Base-by-base conservation (phyloP, 345 rosid genomes). In the Populus davidiana region DNA sequence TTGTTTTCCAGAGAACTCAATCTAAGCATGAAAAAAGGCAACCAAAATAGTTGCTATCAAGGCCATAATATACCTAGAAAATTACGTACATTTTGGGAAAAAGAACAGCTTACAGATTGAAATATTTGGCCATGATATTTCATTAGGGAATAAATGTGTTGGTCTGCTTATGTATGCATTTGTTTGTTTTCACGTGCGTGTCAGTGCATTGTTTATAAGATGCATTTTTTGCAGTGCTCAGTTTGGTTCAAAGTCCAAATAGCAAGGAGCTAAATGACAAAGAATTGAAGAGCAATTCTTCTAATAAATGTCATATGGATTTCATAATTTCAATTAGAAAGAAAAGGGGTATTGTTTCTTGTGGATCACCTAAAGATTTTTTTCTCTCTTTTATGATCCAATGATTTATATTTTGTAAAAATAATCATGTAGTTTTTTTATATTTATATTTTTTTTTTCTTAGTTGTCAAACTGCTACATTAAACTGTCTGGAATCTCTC, bases 1-100 rank as follows among this genome's bases (percentile, higher is more conserved):
- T 67, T 67, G 35, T 33, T 43, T 71, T 27, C 43, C 35, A 70
- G 21, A 38, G 76, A 73, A 12, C 41, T 71, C 52, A 11, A 73
- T 25, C 35, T 25, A 59, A 8, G 23, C 63, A 29, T 9, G 17
- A 21, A 27, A 16, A 27, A 50, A 20, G 17, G 18, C 29, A 59
- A 23, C 11, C 29, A 9, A 72, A 56, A 21, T 35, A 35, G 23
- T 23, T n/a, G 35, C 8, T 18, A 23, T 31, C 17, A 41, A 38
- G 76, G 21, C 14, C 43, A 39, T 62, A 35, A 25, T 38, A 17
- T 18, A 21, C 6, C 18, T 39, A 14, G 25, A 13, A 16, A 69
- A 23, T 31, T 38, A 73, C 25, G 39, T 59, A 21, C 5, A 21
- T 44, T 31, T 31, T 43, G 21, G 8, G 56, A 20, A 17, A 27